These are phyloP conservation scores for Lavandula angustifolia DNA, from an alignment of 257 asterid species.

Conservation along the genomic window DNA sequence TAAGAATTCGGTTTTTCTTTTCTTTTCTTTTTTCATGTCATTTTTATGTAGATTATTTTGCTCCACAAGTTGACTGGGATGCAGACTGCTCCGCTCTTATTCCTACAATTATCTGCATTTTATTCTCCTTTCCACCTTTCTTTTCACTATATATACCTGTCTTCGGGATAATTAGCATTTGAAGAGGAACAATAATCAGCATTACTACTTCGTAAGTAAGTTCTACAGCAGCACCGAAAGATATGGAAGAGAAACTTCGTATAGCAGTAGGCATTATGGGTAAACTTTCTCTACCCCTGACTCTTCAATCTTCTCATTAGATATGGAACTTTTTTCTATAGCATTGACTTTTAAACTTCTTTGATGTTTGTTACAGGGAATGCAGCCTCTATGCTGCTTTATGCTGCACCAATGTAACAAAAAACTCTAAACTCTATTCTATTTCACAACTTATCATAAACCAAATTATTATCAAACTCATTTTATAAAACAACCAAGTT, in stretches of 20 bases:
- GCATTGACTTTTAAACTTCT: slow-evolving; percentile 7
- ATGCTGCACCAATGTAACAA: slow-evolving; percentile 68
- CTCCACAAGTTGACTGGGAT: slow-evolving; percentile 40
- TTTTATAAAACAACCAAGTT: neutral
- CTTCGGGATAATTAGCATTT: slow-evolving; percentile 10
- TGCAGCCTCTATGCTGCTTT: slow-evolving; percentile 67
- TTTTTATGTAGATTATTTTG: slow-evolving; percentile 25
- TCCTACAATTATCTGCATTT: slow-evolving; percentile 17
- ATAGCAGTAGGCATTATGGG: slow-evolving; percentile 74
- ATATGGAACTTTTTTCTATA: slow-evolving; percentile 3
- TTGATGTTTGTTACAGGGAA: slow-evolving; percentile 56
- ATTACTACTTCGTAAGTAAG: slow-evolving; percentile 10
- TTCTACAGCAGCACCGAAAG: slow-evolving; percentile 20
- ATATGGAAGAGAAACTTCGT: slow-evolving; percentile 66
- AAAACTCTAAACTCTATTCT: neutral
- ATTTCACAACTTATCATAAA: neutral
- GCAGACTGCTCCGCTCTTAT: slow-evolving; percentile 29
- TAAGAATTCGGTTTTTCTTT: slow-evolving; percentile 22
- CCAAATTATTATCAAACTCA: neutral
- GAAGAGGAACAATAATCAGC: slow-evolving; percentile 28
- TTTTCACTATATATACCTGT: slow-evolving; percentile 36
- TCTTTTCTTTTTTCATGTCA: neutral
- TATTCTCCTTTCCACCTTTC: slow-evolving; percentile 18
- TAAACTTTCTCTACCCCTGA: slow-evolving; percentile 12
- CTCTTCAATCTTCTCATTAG: neutral